Conservation (phyloP, 2,329 filamentous ascomycete species). For the Aspergillus sp. region DNA sequence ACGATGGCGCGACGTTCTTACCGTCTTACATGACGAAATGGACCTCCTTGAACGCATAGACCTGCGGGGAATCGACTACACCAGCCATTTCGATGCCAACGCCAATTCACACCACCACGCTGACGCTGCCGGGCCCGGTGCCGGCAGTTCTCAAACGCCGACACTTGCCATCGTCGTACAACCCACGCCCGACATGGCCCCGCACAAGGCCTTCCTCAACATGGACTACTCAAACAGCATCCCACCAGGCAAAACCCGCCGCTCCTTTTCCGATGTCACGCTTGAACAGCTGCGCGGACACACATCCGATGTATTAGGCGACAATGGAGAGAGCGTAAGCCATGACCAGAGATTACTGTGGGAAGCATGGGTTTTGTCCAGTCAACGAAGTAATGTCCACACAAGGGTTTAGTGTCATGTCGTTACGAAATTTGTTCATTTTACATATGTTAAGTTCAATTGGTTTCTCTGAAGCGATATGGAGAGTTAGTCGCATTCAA, state of each 20-base stretch:
- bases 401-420: constrained; percentile 6
- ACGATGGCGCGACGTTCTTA: constrained; percentile 63
- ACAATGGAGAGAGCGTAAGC: constrained; percentile 38
- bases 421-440: not conserved
- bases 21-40: constrained; percentile 59
- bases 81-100: constrained; percentile 53
- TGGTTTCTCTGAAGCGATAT: not conserved
- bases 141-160: constrained; percentile 9
- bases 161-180: constrained; percentile 24
- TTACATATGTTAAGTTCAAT: not conserved
- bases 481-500: not conserved
- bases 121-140: constrained; percentile 9
- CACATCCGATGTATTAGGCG: constrained; percentile 38
- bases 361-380: constrained; percentile 43
- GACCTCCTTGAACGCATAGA: constrained; percentile 62
- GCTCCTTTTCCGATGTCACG: constrained; percentile 15
- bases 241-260: constrained; percentile 9
- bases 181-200: constrained; percentile 16
- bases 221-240: constrained; percentile 8
- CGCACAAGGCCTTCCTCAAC: constrained; percentile 21
- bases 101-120: not conserved
- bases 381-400: constrained; percentile 17
- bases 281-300: constrained; percentile 31
- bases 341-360: constrained; percentile 38
- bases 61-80: constrained; percentile 63